Conservation (phyloP, 2,329 filamentous ascomycete genomes). For the Elsinoe batatas region DNA sequence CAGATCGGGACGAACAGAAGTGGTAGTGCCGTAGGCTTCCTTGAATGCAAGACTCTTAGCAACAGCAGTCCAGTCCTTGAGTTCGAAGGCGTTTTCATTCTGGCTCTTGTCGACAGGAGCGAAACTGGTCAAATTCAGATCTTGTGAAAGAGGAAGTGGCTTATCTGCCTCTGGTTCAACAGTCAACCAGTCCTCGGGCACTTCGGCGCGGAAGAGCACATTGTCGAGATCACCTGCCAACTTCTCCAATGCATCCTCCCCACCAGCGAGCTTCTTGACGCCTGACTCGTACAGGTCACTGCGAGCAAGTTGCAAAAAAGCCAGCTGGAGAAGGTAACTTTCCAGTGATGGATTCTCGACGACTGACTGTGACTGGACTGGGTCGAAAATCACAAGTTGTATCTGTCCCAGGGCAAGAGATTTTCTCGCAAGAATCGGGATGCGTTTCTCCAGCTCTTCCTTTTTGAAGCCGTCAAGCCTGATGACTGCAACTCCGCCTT, state of each 20-base stretch:
- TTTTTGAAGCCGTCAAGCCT: conserved; percentile 72
- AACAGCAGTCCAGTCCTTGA: conserved; percentile 70
- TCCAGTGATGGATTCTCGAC: conserved; percentile 53
- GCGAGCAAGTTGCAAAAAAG: conserved; percentile 70
- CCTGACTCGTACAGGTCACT: conserved; percentile 54
- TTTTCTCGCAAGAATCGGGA: conserved; percentile 62
- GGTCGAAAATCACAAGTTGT: conserved; percentile 66
- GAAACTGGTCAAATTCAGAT: conserved; percentile 73
- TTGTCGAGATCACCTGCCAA: conserved; percentile 52
- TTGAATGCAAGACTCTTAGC: conserved; percentile 89
- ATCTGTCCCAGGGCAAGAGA: conserved; percentile 59
- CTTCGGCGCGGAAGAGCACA: conserved; percentile 61
- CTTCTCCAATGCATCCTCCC: conserved; percentile 53
- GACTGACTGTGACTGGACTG: conserved; percentile 56
- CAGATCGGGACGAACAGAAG: conserved; percentile 71
- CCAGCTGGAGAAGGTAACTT: conserved; percentile 62
- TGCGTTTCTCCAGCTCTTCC: conserved; percentile 80
- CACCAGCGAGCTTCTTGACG: conserved; percentile 57
- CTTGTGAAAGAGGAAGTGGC: conserved; percentile 46
- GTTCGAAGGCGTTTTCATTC: conserved; percentile 52
- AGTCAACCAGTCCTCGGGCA: conserved; percentile 72
- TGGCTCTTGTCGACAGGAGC: conserved; percentile 68
- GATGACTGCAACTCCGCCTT: conserved; percentile 62
- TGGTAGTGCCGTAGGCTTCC: conserved; percentile 74
- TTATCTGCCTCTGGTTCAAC: conserved; percentile 49